Evolutionary conservation across 768 basidiomycete genomes (phyloP).

Genomic region (Trametes cinnabarina): DNA sequence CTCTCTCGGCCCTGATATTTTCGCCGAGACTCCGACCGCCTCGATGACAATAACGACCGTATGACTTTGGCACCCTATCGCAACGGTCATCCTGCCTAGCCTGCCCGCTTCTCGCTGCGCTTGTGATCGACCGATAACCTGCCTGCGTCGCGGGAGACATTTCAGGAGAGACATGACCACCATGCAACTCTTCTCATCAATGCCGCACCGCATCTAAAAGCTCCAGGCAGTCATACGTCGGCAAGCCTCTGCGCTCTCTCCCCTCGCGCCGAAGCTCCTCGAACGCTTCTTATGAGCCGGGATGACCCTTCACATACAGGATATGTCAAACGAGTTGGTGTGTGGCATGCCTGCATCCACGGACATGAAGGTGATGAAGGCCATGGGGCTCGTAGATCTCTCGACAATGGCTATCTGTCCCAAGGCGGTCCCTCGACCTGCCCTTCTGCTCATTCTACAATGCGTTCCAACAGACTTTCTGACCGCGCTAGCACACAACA

Average conservation of each 20-base stretch:
- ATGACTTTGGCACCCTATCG: neutral
- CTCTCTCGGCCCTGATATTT: neutral
- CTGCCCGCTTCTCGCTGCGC: neutral
- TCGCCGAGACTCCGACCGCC: constrained; percentile 1
- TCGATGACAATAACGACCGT: neutral
- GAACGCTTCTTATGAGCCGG: neutral
- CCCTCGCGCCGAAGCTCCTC: neutral
- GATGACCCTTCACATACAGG: constrained; percentile 18
- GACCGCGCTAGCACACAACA: constrained; percentile 10
- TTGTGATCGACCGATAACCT: constrained; percentile 17
- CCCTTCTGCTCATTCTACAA: neutral
- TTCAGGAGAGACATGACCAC: constrained; percentile 7
- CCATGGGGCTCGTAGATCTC: constrained; percentile 7
- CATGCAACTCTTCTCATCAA: constrained; percentile 7
- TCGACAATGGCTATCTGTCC: constrained; percentile 11
- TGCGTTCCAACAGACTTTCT: constrained; percentile 13
- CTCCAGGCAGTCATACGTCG: constrained; percentile 15
- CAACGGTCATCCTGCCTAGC: neutral
- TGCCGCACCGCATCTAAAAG: constrained; percentile 9
- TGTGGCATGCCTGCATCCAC: constrained; percentile 1
- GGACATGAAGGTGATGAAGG: constrained; percentile 7
- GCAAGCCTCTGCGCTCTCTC: neutral
- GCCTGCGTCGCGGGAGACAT: constrained; percentile 17
- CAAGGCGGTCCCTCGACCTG: neutral
- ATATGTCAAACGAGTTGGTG: constrained; percentile 1